Evolutionary conservation across 352 stramenopile genomes (phyloP).

Genomic region (Phytopythium cucurbitacearum): DNA sequence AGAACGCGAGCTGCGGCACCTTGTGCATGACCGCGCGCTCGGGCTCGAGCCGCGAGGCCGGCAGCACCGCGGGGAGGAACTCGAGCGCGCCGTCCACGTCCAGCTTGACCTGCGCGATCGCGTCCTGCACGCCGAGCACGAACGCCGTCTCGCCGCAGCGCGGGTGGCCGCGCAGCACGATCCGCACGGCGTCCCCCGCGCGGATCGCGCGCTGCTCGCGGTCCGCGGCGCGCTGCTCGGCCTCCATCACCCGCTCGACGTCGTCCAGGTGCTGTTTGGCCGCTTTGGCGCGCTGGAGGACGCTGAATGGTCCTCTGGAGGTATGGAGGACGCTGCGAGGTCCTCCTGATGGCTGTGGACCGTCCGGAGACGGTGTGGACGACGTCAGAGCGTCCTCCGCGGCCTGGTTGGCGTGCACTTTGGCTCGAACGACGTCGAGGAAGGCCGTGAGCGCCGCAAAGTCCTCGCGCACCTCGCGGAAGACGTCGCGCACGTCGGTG

Average conservation of each 20-base stretch:
- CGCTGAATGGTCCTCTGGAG: not conserved
- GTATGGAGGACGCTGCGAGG: not conserved
- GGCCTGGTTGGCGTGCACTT: constrained; percentile 37
- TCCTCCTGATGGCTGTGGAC: not conserved
- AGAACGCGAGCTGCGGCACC: constrained; percentile 61
- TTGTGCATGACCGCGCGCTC: constrained; percentile 51
- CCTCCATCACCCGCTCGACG: constrained; percentile 51
- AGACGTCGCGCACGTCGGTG: constrained; percentile 51
- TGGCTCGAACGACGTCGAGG: constrained; percentile 52
- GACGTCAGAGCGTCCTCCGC: constrained; percentile 5
- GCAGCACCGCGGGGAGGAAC: constrained; percentile 67
- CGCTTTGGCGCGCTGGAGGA: constrained; percentile 6
- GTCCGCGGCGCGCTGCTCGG: constrained; percentile 33
- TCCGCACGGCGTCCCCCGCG: constrained; percentile 53
- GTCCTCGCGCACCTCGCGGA: constrained; percentile 67
- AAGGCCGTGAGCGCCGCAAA: constrained; percentile 60
- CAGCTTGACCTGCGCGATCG: constrained; percentile 75
- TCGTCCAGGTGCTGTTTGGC: constrained; percentile 55
- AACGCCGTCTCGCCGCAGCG: constrained; percentile 75
- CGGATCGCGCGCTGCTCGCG: constrained; percentile 29
- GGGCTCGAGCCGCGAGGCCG: constrained; percentile 49
- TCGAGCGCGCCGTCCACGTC: constrained; percentile 76
- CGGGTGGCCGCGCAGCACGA: constrained; percentile 72
- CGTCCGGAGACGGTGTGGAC: not conserved
- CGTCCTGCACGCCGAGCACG: constrained; percentile 55